phyloP scores from a whole-genome alignment of 2,329 filamentous ascomycete genomes.

The Colletotrichum shisoi region DNA sequence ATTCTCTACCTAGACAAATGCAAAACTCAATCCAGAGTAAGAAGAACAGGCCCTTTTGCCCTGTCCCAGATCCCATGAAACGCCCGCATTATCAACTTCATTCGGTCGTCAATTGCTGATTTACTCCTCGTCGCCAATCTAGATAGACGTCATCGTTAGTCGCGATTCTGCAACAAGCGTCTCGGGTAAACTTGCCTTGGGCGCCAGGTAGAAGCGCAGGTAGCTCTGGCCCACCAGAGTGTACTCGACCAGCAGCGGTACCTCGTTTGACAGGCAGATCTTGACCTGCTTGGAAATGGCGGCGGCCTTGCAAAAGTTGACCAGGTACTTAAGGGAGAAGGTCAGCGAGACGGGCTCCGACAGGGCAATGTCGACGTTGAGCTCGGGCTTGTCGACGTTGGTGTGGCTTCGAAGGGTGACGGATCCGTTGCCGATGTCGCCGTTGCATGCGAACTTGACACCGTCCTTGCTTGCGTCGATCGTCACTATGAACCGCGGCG shows the following conservation, averaged over 20 bases:
- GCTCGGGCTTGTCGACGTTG: slow-evolving; percentile 86
- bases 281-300: slow-evolving; percentile 82
- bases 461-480: slow-evolving; percentile 98
- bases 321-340: slow-evolving; percentile 98
- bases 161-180: not conserved
- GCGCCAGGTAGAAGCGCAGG: slow-evolving; percentile 95
- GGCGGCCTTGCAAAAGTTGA: slow-evolving; percentile 99
- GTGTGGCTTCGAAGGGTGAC: slow-evolving; percentile 90
- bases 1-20: slow-evolving; percentile 34
- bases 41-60: slow-evolving; percentile 25
- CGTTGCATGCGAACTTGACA: slow-evolving; percentile 90
- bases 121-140: slow-evolving; percentile 55
- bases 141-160: slow-evolving; percentile 37
- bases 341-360: slow-evolving; percentile 92
- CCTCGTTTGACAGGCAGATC: slow-evolving; percentile 94
- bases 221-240: slow-evolving; percentile 81
- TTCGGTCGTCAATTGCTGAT: slow-evolving; percentile 26
- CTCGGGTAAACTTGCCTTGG: slow-evolving; percentile 73
- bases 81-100: slow-evolving; percentile 35
- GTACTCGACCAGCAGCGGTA: slow-evolving; percentile 96
- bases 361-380: slow-evolving; percentile 88
- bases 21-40: slow-evolving; percentile 39
- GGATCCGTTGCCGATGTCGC: slow-evolving; percentile 94
- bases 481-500: slow-evolving; percentile 67
- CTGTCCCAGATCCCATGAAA: slow-evolving; percentile 36